Evolutionary conservation across 2,329 filamentous ascomycete species (phyloP), one percentile per base, ranked within the genome.

Genomic region (Mycocentrospora acerina): DNA sequence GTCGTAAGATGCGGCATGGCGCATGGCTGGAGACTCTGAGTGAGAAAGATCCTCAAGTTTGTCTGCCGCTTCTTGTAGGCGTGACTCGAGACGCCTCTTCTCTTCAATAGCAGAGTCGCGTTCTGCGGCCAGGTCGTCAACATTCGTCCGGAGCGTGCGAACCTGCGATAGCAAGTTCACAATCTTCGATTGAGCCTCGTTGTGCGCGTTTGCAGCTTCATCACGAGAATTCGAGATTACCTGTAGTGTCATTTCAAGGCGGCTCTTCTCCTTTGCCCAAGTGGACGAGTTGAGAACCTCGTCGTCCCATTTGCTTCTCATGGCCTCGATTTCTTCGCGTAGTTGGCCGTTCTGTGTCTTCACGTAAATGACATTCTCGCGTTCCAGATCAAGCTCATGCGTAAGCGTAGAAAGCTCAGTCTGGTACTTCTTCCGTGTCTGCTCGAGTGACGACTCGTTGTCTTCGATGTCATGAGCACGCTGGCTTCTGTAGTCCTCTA

Each of bases 361-460:
- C 16, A 89, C 79, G 78, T 91, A 78, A 73, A 96, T 71, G 75
- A 86, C 77, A 76, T 94, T 91, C 64, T 97, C 90, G 24, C 93
- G 86, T 55, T 95, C 90, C 45, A 95, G 80, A 63, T 97, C 91
- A 17, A 98, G 81, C 69, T 98, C 93, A 57, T 90, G 90, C 35
- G 87, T 93, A 32, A 97, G 75, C 4, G 86, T 86, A 12, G 88
- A 86, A 63, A 96, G 89, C 67, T 98, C 91, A 28, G 85, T 80
- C 65, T 97, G 93, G 65, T 97, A 98, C 75, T 97, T 98, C 76
- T 91, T 93, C 59, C 91, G 82, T 29, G 91, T 96, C 69, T 97
- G 91, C 70, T 98, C 93, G 81, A 96, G 87, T 53, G 88, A 93
- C 8, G 85, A 85, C 68, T 97, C 91, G 67, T 93, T 96, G 69